These are phyloP conservation scores for Globomyces sp. DNA, from an alignment of 371 early-diverging fungal species.

Conservation along the genomic window DNA sequence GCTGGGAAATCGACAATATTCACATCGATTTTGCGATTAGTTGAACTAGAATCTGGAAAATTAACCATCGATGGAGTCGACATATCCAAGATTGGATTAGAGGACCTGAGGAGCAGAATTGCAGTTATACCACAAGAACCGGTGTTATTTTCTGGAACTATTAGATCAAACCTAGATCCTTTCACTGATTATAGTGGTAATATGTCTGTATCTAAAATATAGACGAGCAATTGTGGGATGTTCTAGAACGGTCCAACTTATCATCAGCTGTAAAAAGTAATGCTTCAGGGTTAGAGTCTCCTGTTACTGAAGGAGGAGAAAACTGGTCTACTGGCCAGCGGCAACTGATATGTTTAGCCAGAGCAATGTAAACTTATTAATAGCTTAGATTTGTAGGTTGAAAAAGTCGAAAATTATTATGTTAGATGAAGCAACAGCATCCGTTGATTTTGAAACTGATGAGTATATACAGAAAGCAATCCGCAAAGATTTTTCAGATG, in stretches of 20 bases:
- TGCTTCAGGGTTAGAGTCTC: slow-evolving; percentile 12
- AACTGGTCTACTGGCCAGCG: slow-evolving; percentile 37
- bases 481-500: slow-evolving; percentile 49
- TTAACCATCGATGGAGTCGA: slow-evolving; percentile 72
- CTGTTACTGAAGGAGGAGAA: slow-evolving; percentile 15
- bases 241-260: slow-evolving; percentile 36
- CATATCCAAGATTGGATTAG: slow-evolving; percentile 60
- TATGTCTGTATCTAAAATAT: slow-evolving; percentile 38
- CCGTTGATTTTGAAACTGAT: slow-evolving; percentile 54
- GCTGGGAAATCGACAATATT: slow-evolving; percentile 28
- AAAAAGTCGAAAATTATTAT: slow-evolving; percentile 41
- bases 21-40: slow-evolving; percentile 66
- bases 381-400: slow-evolving; percentile 13
- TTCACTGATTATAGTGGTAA: slow-evolving; percentile 42
- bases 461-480: slow-evolving; percentile 60
- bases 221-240: slow-evolving; percentile 46
- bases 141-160: slow-evolving; percentile 49
- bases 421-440: slow-evolving; percentile 47
- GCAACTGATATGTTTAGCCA: slow-evolving; percentile 47
- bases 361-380: slow-evolving; percentile 44
- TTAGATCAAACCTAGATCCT: slow-evolving; percentile 56
- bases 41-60: slow-evolving; percentile 65
- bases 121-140: slow-evolving; percentile 50
- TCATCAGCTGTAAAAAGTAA: slow-evolving; percentile 19
- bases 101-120: slow-evolving; percentile 66